phyloP scores from a whole-genome alignment of 2,329 filamentous ascomycete genomes.

The Phyllachora maydis region DNA sequence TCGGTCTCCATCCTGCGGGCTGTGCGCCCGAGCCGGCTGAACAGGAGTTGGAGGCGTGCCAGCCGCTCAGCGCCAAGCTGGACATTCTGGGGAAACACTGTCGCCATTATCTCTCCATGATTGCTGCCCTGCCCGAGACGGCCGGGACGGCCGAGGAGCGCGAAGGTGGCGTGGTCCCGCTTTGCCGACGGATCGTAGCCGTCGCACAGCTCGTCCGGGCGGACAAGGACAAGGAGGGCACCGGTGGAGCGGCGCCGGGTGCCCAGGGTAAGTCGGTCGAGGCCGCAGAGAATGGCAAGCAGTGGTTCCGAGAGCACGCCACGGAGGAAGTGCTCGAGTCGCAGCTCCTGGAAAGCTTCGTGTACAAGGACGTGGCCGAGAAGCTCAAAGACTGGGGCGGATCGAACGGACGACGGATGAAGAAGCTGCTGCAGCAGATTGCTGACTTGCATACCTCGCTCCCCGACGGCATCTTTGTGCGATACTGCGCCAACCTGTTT shows the following conservation, averaged over 20 bases:
- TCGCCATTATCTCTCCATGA: slow-evolving; percentile 10
- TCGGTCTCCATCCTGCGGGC: slow-evolving; percentile 2
- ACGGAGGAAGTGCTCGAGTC: slow-evolving; percentile 14
- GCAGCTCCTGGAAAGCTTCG: slow-evolving; percentile 11
- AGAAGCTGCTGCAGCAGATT: slow-evolving; percentile 21
- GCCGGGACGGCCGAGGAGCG: slow-evolving; percentile 8
- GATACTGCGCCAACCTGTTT: slow-evolving; percentile 19
- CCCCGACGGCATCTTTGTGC: slow-evolving; percentile 28
- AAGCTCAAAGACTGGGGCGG: slow-evolving; percentile 1
- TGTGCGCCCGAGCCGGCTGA: slow-evolving; percentile 1
- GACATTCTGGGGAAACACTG: slow-evolving; percentile 11
- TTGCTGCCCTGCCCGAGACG: slow-evolving; percentile 4
- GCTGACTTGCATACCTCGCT: slow-evolving; percentile 21
- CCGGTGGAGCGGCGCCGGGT: slow-evolving; percentile 2
- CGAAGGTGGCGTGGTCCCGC: slow-evolving; percentile 13
- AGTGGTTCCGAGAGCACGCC: slow-evolving; percentile 12
- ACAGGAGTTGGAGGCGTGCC: slow-evolving; percentile 8
- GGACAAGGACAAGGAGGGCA: background rate
- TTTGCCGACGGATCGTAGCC: slow-evolving; percentile 8
- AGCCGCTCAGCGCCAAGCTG: slow-evolving; percentile 8
- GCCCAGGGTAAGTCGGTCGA: too few species aligned
- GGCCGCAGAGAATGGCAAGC: too few species aligned
- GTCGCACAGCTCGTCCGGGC: slow-evolving; percentile 5
- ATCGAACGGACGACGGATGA: slow-evolving; percentile 19
- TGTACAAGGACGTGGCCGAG: slow-evolving; percentile 6